Conservation (phyloP, 106 monocot species). For the Dioscorea alata region DNA sequence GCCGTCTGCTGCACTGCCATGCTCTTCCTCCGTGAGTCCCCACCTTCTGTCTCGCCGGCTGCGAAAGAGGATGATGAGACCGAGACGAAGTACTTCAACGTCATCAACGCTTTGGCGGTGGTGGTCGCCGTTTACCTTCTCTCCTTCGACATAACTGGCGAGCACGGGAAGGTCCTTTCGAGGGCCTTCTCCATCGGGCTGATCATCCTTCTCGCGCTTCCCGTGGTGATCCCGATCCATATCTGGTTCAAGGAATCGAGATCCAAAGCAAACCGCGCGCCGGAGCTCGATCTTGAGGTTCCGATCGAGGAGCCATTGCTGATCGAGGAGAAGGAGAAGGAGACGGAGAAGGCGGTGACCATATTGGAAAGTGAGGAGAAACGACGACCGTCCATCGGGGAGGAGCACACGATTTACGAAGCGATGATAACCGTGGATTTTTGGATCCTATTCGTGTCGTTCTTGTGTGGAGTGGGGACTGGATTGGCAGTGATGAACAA, state of each 20-base stretch:
- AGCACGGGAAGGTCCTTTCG: slow-evolving; percentile 25
- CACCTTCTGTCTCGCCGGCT: background rate
- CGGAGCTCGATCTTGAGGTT: background rate
- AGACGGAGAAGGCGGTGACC: background rate
- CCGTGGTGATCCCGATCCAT: slow-evolving; percentile 44
- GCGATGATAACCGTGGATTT: slow-evolving; percentile 53
- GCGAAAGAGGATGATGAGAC: slow-evolving; percentile 16
- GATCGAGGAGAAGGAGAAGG: background rate
- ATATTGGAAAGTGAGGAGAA: background rate
- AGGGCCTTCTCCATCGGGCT: slow-evolving; percentile 43
- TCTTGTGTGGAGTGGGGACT: slow-evolving; percentile 85
- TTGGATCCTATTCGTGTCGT: slow-evolving; percentile 86
- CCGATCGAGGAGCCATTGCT: slow-evolving; percentile 7
- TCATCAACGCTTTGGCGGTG: slow-evolving; percentile 62
- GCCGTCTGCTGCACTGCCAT: slow-evolving; percentile 65
- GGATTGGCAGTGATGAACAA: slow-evolving; percentile 98
- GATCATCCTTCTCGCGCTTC: slow-evolving; percentile 55
- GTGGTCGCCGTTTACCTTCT: slow-evolving; percentile 75
- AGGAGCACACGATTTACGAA: slow-evolving; percentile 76
- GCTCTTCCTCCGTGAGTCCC: slow-evolving; percentile 65
- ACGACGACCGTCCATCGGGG: slow-evolving; percentile 45
- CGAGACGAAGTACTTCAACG: slow-evolving; percentile 35
- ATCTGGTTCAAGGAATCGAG: slow-evolving; percentile 16
- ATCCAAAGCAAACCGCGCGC: background rate
- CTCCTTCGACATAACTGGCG: slow-evolving; percentile 52